These are phyloP conservation scores for Cutaneotrichosporon daszewskae DNA, from an alignment of 1,284 basidiomycete species.

Conservation along the genomic window DNA sequence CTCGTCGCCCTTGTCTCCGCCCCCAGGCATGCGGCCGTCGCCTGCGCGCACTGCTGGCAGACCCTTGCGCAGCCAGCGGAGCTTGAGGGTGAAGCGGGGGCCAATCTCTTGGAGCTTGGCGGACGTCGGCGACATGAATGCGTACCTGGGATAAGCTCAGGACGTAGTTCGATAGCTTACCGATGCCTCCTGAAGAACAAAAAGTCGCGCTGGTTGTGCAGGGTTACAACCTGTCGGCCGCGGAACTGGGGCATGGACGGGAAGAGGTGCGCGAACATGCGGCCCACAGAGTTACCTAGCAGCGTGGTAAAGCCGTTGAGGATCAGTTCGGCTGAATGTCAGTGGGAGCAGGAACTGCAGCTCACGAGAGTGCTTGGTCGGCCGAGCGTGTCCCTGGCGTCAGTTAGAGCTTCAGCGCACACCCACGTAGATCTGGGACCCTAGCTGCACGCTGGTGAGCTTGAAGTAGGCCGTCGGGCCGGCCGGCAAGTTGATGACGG, in stretches of 20 bases:
- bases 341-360: neutral
- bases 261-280: slow-evolving; percentile 92
- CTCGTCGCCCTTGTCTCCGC: slow-evolving; percentile 56
- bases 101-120: slow-evolving; percentile 97
- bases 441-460: slow-evolving; percentile 78
- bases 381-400: slow-evolving; percentile 76
- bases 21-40: slow-evolving; percentile 42
- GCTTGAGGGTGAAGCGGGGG: slow-evolving; percentile 91
- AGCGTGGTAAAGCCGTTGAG: slow-evolving; percentile 93
- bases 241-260: slow-evolving; percentile 93
- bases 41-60: slow-evolving; percentile 63
- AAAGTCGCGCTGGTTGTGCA: slow-evolving; percentile 98
- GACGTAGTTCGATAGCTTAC: slow-evolving; percentile 48
- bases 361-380: slow-evolving; percentile 82
- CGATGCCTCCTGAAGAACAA: slow-evolving; percentile 93
- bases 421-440: slow-evolving; percentile 75
- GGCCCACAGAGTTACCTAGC: slow-evolving; percentile 85
- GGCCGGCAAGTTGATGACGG: slow-evolving; percentile 79
- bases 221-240: slow-evolving; percentile 92
- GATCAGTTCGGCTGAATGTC: slow-evolving; percentile 67
- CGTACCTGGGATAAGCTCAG: slow-evolving; percentile 58
- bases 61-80: slow-evolving; percentile 82
- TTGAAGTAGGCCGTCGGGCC: slow-evolving; percentile 97
- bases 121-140: slow-evolving; percentile 83
- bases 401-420: slow-evolving; percentile 1